These are phyloP conservation scores for Gossypium davidsonii DNA, from an alignment of 441 rosid genomes.

Conservation along the genomic window DNA sequence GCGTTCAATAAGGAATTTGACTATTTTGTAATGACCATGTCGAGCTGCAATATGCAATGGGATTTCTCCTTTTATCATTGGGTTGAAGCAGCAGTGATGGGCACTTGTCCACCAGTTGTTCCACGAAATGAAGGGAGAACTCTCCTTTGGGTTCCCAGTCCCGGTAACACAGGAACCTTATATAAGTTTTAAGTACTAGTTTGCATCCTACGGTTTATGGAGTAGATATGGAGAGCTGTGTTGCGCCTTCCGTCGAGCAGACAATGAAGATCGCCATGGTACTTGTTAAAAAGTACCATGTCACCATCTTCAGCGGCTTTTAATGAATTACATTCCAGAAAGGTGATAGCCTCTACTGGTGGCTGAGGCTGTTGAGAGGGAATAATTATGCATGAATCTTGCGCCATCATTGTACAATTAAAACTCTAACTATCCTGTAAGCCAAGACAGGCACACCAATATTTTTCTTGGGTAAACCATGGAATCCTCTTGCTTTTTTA, in stretches of 20 bases:
- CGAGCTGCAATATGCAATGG: constrained; percentile 13
- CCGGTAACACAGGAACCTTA: neutral
- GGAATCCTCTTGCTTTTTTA: neutral
- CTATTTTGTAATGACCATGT: neutral
- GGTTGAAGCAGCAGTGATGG: neutral
- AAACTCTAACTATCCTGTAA: neutral
- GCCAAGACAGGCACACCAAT: neutral
- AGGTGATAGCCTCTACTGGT: too few relatives aligned
- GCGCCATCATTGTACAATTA: neutral
- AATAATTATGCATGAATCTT: neutral
- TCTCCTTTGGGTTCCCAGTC: neutral
- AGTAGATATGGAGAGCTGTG: neutral
- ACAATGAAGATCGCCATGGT: neutral
- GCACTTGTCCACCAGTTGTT: neutral
- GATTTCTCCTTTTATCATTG: constrained; percentile 11
- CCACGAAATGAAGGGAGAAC: neutral
- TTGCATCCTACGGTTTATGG: neutral
- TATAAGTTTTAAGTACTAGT: neutral
- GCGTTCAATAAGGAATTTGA: neutral
- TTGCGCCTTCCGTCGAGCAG: neutral
- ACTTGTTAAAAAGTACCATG: neutral
- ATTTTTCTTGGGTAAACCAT: neutral
- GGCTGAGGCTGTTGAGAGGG: too few relatives aligned
- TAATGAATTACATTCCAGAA: neutral
- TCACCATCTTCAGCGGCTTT: neutral